Base-by-base conservation (phyloP, 495 filamentous ascomycete genomes). In the Annulohypoxylon moriforme region DNA sequence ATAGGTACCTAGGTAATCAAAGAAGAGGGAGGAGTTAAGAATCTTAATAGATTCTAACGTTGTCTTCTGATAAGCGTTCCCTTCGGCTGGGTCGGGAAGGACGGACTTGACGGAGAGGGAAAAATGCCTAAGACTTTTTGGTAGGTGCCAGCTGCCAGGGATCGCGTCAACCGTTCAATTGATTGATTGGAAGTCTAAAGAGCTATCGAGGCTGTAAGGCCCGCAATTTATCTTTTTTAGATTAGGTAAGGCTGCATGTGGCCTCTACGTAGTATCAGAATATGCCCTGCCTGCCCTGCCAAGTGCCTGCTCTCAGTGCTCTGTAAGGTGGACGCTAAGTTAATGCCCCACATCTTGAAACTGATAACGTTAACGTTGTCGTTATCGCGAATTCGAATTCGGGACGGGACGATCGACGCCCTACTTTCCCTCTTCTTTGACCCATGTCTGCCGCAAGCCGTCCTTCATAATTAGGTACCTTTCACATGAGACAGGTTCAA, bases 61-160 rank as follows among this genome's bases (percentile, higher is more conserved):
- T 55, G 50, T 52, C 10, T 52, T 65, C 34, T 62, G 65, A 73
- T 73, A 66, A 68, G 65, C 44, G 25, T 60, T 33, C 44, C 20
- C 47, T 65, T 73, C 71, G 71, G 71, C 47, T 66, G 62, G 50
- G 61, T 60, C 71, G 71, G 71, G 60, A 69, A 69, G 66, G 42
- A 67, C 66, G 62, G 67, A 65, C 14, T 55, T 61, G 42, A 67
- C 66, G 62, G 62, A 65, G n/a, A 55, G 60, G 20, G 50, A 33
- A 29, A 55, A 60, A 3, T 44, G 40, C 40, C 40, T 44, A 44
- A 16, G 40, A n/a, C n/a, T n/a, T 42, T 42, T 14, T 64, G 13
- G 16, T 40, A 18, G 16, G 47, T 68, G 64, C 44, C 46, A 60
- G 64, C 46, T 68, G 65, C 55, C 64, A 65, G 52, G 55, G 47